Evolutionary conservation across 139 green algal genomes (phyloP).

Genomic region (Picocystis salinarum): DNA sequence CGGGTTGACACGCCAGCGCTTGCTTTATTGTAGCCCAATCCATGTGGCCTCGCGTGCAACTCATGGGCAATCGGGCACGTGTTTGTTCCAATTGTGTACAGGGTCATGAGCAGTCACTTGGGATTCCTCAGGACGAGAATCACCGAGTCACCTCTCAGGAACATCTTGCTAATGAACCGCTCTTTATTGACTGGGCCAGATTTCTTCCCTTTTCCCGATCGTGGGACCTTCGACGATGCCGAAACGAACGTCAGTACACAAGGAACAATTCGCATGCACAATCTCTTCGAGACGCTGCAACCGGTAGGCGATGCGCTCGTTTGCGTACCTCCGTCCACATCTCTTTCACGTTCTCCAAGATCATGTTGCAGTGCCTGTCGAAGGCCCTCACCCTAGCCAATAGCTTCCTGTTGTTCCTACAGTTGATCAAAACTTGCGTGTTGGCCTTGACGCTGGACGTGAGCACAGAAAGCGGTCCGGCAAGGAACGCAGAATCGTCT

Average conservation of each 20-base stretch:
- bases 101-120: conserved; percentile 34
- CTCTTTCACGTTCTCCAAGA: conserved; percentile 98
- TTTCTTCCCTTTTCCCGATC: conserved; percentile 58
- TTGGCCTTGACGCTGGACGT: conserved; percentile 90
- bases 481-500: conserved; percentile 78
- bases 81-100: too few species aligned
- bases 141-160: conserved; percentile 87
- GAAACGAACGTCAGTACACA: neutral
- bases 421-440: conserved; percentile 96
- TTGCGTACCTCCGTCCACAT: conserved; percentile 89
- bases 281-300: neutral
- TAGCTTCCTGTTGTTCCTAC: conserved; percentile 96
- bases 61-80: too few species aligned
- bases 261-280: neutral
- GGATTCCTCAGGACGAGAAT: conserved; percentile 93
- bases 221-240: conserved; percentile 31
- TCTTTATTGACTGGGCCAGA: conserved; percentile 87
- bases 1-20: neutral
- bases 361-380: conserved; percentile 98
- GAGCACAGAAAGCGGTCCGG: conserved; percentile 80
- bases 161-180: conserved; percentile 96
- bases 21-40: too few species aligned
- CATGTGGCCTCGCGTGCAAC: too few species aligned
- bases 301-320: neutral
- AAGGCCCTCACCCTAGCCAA: conserved; percentile 93